Evolutionary conservation across 306 rosid genomes (phyloP).

Genomic region (Senna siamea): DNA sequence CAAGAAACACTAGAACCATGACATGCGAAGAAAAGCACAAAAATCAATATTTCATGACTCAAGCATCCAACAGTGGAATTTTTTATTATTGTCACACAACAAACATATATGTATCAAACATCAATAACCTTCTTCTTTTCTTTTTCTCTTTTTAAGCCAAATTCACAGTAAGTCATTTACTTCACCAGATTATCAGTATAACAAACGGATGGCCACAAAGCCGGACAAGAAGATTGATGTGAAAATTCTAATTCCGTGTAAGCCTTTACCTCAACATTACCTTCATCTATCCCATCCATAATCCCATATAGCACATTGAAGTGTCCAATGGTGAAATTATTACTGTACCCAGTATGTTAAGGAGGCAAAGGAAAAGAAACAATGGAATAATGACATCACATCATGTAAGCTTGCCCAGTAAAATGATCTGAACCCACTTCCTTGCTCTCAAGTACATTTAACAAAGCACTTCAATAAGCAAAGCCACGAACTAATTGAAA

Average conservation of each 20-base stretch:
- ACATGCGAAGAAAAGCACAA: not conserved
- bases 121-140: not conserved
- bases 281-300: not conserved
- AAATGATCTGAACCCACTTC: not conserved
- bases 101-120: not conserved
- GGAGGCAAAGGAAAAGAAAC: not conserved
- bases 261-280: not conserved
- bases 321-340: not conserved
- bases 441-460: not conserved
- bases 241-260: not conserved
- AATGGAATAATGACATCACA: not conserved
- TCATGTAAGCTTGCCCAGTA: not conserved
- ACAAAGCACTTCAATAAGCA: not conserved
- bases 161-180: constrained; percentile 8
- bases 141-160: not conserved
- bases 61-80: not conserved
- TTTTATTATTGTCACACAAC: not conserved
- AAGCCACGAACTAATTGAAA: constrained; percentile 13
- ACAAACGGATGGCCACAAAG: not conserved
- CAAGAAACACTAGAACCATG: not conserved
- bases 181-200: not conserved
- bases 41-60: not conserved
- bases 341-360: not conserved
- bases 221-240: not conserved
- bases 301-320: not conserved